phyloP scores from a whole-genome alignment of 129 eudicot species.

The Flaveria ramosissima region DNA sequence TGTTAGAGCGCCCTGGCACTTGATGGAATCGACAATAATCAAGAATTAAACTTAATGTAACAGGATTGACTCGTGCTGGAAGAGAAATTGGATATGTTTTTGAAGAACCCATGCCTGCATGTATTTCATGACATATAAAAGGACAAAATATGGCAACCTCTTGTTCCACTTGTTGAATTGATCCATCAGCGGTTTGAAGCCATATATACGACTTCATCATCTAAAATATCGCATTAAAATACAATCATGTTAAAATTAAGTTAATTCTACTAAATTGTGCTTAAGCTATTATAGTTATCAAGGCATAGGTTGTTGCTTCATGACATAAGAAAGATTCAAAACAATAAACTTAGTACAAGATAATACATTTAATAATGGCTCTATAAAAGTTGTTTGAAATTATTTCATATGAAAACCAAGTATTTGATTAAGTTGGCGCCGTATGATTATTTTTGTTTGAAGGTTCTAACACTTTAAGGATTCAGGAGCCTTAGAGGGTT shows the following conservation, averaged over 20 bases:
- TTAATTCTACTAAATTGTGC: not conserved
- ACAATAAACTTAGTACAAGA: not conserved
- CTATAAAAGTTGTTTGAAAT: not conserved
- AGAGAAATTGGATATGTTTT: conserved; percentile 74
- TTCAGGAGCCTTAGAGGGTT: not conserved
- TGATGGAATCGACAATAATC: conserved; percentile 96
- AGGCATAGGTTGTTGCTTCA: conserved; percentile 13
- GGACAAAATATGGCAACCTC: conserved; percentile 92
- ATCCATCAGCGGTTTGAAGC: conserved; percentile 85
- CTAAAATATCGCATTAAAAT: conserved; percentile 34
- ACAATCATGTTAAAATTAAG: not conserved
- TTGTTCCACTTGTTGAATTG: conserved; percentile 85
- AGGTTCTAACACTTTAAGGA: conserved; percentile 1
- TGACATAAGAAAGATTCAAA: not conserved
- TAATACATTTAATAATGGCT: not conserved
- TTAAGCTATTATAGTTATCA: conserved; percentile 5
- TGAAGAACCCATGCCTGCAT: conserved; percentile 77
- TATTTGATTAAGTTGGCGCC: not conserved
- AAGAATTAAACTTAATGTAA: conserved; percentile 65
- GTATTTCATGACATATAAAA: conserved; percentile 74
- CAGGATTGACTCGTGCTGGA: conserved; percentile 79
- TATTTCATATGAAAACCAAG: not conserved
- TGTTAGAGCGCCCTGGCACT: conserved; percentile 82
- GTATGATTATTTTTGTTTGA: conserved; percentile 11
- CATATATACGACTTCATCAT: conserved; percentile 83